These are phyloP conservation scores for Tolypocladium nubicola DNA, from an alignment of 2,329 filamentous ascomycete genomes.

Conservation along the genomic window DNA sequence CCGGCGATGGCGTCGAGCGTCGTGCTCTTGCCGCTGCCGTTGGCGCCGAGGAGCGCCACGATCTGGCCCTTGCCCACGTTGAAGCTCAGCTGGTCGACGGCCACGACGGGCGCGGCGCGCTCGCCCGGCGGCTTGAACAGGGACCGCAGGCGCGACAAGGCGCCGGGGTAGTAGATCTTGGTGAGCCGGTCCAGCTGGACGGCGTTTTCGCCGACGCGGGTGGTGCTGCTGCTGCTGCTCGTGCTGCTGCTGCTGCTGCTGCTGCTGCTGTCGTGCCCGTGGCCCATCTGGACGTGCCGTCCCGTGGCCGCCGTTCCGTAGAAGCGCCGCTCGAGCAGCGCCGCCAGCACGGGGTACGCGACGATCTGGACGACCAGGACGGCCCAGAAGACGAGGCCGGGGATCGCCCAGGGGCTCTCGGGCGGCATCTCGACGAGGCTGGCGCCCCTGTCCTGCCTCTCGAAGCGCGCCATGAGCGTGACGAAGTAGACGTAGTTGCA, in stretches of 20 bases:
- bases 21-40: slow-evolving; percentile 84
- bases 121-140: slow-evolving; percentile 23
- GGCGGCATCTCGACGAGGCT: slow-evolving; percentile 55
- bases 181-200: slow-evolving; percentile 64
- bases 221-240: background rate
- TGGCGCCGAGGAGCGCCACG: slow-evolving; percentile 75
- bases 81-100: slow-evolving; percentile 65
- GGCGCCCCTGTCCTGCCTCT: slow-evolving; percentile 48
- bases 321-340: slow-evolving; percentile 59
- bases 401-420: slow-evolving; percentile 53
- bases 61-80: slow-evolving; percentile 70
- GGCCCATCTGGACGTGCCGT: slow-evolving; percentile 37
- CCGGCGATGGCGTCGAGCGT: slow-evolving; percentile 83
- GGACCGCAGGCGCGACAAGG: slow-evolving; percentile 43
- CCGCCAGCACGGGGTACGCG: slow-evolving; percentile 65
- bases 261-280: slow-evolving; percentile 7
- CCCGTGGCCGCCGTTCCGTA: slow-evolving; percentile 63
- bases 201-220: slow-evolving; percentile 31
- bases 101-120: slow-evolving; percentile 54
- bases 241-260: no score
- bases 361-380: slow-evolving; percentile 71
- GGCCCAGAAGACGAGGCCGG: slow-evolving; percentile 68
- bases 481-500: slow-evolving; percentile 82
- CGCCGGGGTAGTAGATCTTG: slow-evolving; percentile 64
- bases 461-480: slow-evolving; percentile 66